Base-by-base conservation (phyloP, 1,139 yeast species). In the Magnusiomyces magnusii region DNA sequence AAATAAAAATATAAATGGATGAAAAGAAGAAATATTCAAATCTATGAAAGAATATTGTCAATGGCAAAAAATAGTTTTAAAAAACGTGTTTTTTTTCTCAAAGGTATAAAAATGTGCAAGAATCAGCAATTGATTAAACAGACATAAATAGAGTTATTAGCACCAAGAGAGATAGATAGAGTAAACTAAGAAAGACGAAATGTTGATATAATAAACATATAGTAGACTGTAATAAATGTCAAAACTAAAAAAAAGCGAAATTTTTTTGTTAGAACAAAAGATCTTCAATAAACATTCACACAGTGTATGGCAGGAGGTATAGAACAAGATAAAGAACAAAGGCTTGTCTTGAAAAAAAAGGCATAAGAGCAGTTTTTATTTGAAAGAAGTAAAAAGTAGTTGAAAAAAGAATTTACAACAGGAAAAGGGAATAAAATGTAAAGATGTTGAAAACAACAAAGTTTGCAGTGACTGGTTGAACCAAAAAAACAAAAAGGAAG, bases 21-120 rank as follows among this genome's bases (percentile, higher is more conserved):
- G n/a, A n/a, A n/a, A n/a, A n/a, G n/a, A n/a, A 71, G 78, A 81
- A 17, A 69, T 63, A 54, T 70, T 73, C 39, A 69, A 66, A 27
- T 71, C 76, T 27, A 72, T 77, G 17, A 74, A 71, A 31, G 71
- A 75, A 54, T 73, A 41, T 15, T 41, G 9, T 41, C 47, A 41
- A 41, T 41, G 36, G 36, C 36, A 31, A 41, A 41, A 41, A 17
- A 41, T 17, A 41, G 21, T 41, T 13, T 15, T 15, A 5, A n/a
- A n/a, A n/a, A n/a, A n/a, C n/a, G n/a, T n/a, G n/a, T n/a, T n/a
- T n/a, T n/a, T n/a, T n/a, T n/a, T n/a, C n/a, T n/a, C n/a, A n/a
- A n/a, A n/a, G n/a, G n/a, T n/a, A n/a, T n/a, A 41, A 9, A 17
- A n/a, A 10, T 5, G 10, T 41, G 10, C 5, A 41, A 41, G 21